Evolutionary conservation across 1,284 basidiomycete species (phyloP), one percentile per base, ranked within the genome.

Genomic region (Tetrapyrgos nigripes): DNA sequence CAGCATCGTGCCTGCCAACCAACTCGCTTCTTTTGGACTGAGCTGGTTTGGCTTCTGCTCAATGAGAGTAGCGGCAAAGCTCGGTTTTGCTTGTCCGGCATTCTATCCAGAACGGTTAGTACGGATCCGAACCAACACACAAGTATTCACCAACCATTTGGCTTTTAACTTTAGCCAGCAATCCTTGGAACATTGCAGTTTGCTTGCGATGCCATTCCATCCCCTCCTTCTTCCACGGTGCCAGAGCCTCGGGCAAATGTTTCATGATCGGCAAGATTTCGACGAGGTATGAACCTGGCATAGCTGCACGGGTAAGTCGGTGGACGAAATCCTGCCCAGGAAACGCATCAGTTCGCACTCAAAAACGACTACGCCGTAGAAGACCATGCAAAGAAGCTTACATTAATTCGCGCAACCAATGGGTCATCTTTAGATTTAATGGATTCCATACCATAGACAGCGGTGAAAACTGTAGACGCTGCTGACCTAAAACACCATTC

Each of bases 1-100:
- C 58, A 49, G 52, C 19, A 60, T 43, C 2, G 44, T 48, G 6
- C 53, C 58, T 21, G 50, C 45, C 24, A 60, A 49, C 58, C 58
- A 60, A 19, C 49, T 50, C 6, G 23, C n/a, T 50, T 60, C 58
- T 26, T 26, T 26, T 14, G n/a, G 3, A 4, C 17, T 35, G 21
- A 60, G 40, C 3, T 52, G 23, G 21, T 60, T 24, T 17, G 13
- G 28, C n/a, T 49, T 26, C 23, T 19, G 37, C 35, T 29, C 53
- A 26, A 29, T 14, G 33, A 55, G 27, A 19, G 3, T 27, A 27
- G 44, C 44, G 48, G 31, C 27, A 47, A 48, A 33, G 19, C 53
- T 26, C 10, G 45, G n/a, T 17, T 24, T 28, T 23, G 26, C 53
- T 54, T 19, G 21, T 45, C 27, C 17, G 29, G 3, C 14, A 28